A percentile compares a stretch with the other conserved stretches of the same genome.
phyloP scores from a whole-genome alignment of 1,284 basidiomycete species.

The Psilocybe mexicana region DNA sequence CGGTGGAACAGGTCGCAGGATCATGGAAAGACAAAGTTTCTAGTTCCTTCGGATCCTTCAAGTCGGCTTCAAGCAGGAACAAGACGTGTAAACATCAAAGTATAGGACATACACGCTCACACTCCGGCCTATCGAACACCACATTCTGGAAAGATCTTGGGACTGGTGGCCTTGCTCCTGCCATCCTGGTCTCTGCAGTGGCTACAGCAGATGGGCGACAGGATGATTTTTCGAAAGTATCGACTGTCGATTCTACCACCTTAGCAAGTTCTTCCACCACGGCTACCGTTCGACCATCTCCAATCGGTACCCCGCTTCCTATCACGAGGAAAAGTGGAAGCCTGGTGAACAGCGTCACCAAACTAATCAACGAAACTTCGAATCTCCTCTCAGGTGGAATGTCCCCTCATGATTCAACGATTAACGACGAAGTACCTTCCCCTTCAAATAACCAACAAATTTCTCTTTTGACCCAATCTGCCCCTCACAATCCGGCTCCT shows the following conservation, averaged over 20 bases:
- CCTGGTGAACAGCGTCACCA: constrained; percentile 25
- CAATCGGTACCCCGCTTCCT: constrained; percentile 35
- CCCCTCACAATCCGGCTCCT: constrained; percentile 27
- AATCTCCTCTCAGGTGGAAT: constrained; percentile 14
- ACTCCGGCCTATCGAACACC: constrained; percentile 35
- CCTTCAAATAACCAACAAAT: constrained; percentile 29
- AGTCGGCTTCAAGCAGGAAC: constrained; percentile 31
- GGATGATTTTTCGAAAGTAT: constrained; percentile 36
- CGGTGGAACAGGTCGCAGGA: constrained; percentile 23
- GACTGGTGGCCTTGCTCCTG: constrained; percentile 49
- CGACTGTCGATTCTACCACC: constrained; percentile 22
- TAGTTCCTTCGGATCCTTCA: constrained; percentile 36
- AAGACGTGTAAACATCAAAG: constrained; percentile 28
- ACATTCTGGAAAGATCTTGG: constrained; percentile 52
- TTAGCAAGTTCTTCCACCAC: constrained; percentile 43
- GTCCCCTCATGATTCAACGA: constrained; percentile 14
- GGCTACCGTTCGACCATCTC: constrained; percentile 42
- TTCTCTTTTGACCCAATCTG: constrained; percentile 71
- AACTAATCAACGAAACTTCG: constrained; percentile 23
- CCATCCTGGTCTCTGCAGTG: constrained; percentile 47
- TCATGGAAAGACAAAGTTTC: constrained; percentile 40
- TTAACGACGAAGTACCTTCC: constrained; percentile 13
- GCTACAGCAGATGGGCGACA: constrained; percentile 43
- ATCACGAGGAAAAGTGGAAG: constrained; percentile 25
- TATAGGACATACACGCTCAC: constrained; percentile 35